phyloP scores from a whole-genome alignment of 441 rosid genomes.

The Heliophila coronopifolia region DNA sequence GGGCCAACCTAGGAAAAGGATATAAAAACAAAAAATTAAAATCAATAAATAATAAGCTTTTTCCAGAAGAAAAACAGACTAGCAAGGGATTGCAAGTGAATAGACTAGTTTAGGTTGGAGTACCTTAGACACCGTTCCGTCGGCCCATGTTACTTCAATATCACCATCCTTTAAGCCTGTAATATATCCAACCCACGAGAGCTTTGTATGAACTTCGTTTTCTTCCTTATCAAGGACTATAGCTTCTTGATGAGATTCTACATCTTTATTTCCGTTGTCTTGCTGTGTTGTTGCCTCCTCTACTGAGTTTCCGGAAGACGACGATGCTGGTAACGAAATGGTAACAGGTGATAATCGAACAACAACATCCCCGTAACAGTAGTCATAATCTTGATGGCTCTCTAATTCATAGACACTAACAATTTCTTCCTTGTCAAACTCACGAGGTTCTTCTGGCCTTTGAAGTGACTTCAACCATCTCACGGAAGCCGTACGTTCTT shows the following conservation, averaged over 20 bases:
- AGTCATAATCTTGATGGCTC: slow-evolving; percentile 94
- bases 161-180: slow-evolving; percentile 87
- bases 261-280: slow-evolving; percentile 29
- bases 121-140: slow-evolving; percentile 92
- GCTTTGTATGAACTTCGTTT: slow-evolving; percentile 44
- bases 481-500: slow-evolving; percentile 83
- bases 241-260: slow-evolving; percentile 31
- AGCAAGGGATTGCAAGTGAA: slow-evolving; percentile 11
- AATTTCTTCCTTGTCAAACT: slow-evolving; percentile 75
- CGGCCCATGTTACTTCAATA: slow-evolving; percentile 97
- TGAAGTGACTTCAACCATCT: slow-evolving; percentile 75
- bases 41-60: slow-evolving; percentile 17
- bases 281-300: slow-evolving; percentile 36
- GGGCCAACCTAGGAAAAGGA: slow-evolving; percentile 79
- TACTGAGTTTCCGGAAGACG: slow-evolving; percentile 27
- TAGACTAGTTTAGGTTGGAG: slow-evolving; percentile 13
- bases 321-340: slow-evolving; percentile 32
- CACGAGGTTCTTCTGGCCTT: slow-evolving; percentile 72
- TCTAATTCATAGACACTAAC: slow-evolving; percentile 97
- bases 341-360: slow-evolving; percentile 73
- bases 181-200: slow-evolving; percentile 95
- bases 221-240: slow-evolving; percentile 31
- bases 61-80: slow-evolving; percentile 11
- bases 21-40: slow-evolving; percentile 9
- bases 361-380: slow-evolving; percentile 90